Conservation (phyloP, 2,329 filamentous ascomycete genomes). For the Penicillium griseofulvum region DNA sequence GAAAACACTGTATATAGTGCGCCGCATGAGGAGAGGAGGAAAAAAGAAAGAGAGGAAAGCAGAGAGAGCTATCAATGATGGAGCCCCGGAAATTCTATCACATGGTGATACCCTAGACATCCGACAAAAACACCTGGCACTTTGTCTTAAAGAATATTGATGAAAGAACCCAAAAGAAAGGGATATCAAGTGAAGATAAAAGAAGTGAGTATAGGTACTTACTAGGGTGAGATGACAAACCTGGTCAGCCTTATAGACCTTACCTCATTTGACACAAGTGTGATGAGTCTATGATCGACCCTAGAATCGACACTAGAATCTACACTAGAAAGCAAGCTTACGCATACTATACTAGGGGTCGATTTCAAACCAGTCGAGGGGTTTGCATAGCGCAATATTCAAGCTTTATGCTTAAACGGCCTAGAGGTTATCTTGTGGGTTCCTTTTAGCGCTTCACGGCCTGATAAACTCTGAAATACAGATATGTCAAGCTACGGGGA, state of each 20-base stretch:
- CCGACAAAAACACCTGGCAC: too few relatives aligned
- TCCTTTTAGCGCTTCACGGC: slow-evolving; percentile 2
- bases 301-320: neutral
- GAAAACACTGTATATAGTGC: too few relatives aligned
- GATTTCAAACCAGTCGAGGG: neutral
- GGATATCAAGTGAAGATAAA: neutral
- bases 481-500: neutral
- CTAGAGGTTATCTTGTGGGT: slow-evolving; percentile 17
- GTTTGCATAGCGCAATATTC: slow-evolving; percentile 8
- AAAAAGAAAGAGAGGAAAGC: too few relatives aligned
- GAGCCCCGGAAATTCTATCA: too few relatives aligned
- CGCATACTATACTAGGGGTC: neutral
- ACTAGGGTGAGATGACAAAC: neutral
- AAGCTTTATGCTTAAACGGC: slow-evolving; percentile 21
- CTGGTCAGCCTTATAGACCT: neutral
- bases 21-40: too few relatives aligned
- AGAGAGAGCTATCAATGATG: too few relatives aligned
- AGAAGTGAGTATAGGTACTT: neutral
- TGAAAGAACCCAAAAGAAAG: neutral
- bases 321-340: neutral
- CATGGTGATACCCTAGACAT: too few relatives aligned
- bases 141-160: neutral
- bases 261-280: slow-evolving; percentile 3
- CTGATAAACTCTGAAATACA: neutral
- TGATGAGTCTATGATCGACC: neutral